These are phyloP conservation scores for Annona cherimola DNA, from an alignment of 164 flowering plant species.

Conservation along the genomic window DNA sequence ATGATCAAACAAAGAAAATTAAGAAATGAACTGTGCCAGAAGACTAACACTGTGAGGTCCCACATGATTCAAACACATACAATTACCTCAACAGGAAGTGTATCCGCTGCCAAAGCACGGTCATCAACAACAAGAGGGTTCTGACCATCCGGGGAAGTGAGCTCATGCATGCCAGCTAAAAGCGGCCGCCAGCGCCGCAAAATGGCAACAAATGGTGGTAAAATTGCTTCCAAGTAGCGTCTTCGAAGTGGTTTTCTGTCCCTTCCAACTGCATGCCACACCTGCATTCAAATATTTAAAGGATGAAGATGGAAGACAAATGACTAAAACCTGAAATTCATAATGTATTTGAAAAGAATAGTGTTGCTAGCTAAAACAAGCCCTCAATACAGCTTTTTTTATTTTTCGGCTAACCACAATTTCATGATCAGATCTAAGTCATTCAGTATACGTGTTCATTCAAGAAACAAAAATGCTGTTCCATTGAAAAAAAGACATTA, in stretches of 20 bases:
- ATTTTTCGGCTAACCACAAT: too few relatives aligned
- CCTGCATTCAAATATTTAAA: conserved; percentile 42
- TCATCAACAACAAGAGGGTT: conserved; percentile 91
- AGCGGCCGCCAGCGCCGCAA: conserved; percentile 98
- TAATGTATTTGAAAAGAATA: too few relatives aligned
- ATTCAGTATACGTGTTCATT: too few relatives aligned
- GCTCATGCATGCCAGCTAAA: conserved; percentile 92
- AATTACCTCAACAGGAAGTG: conserved; percentile 88
- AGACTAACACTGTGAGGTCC: neutral
- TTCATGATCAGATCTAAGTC: too few relatives aligned
- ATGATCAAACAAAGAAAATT: neutral
- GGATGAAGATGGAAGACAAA: conserved; percentile 4
- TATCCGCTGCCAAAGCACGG: conserved; percentile 96
- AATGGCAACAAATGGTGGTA: conserved; percentile 95
- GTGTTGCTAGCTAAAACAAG: too few relatives aligned
- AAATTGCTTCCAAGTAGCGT: conserved; percentile 82
- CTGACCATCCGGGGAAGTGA: conserved; percentile 82
- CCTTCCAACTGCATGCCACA: conserved; percentile 88
- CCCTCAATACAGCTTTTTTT: too few relatives aligned
- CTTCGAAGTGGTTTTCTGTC: conserved; percentile 79
- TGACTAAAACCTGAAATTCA: neutral
- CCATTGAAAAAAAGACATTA: too few relatives aligned
- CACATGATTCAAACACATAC: neutral
- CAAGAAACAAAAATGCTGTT: too few relatives aligned
- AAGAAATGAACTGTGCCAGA: too few relatives aligned